These are phyloP conservation scores for Neurospora discreta DNA, from an alignment of 495 filamentous ascomycete genomes.

Conservation along the genomic window DNA sequence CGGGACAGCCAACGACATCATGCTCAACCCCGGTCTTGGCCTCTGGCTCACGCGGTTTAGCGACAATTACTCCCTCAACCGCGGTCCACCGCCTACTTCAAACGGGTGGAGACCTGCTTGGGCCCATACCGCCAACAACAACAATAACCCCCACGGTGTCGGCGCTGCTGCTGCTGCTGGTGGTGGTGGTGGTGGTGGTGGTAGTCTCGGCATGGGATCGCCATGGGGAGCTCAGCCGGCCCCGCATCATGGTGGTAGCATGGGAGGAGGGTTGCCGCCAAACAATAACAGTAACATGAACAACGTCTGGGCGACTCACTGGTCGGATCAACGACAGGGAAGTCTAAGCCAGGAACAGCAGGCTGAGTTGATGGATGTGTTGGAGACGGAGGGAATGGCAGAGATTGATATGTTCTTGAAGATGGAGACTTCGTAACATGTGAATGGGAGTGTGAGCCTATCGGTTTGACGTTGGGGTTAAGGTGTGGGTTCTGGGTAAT, in stretches of 20 bases:
- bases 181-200: too few species aligned
- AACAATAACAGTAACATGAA: background rate
- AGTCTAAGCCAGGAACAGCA: constrained; percentile 63
- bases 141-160: background rate
- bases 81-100: background rate
- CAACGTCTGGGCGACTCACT: background rate
- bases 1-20: background rate
- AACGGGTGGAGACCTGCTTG: background rate
- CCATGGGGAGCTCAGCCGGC: background rate
- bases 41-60: constrained; percentile 7
- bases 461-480: too few species aligned
- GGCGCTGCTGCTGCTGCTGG: too few species aligned
- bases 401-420: constrained; percentile 53
- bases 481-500: too few species aligned
- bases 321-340: constrained; percentile 37
- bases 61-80: background rate
- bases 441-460: too few species aligned
- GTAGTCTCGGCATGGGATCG: background rate
- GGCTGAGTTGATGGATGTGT: constrained; percentile 53
- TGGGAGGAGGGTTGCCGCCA: background rate
- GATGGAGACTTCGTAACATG: constrained; percentile 10
- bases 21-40: constrained; percentile 3
- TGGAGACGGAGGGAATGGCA: constrained; percentile 52
- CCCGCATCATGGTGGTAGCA: background rate
- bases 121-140: background rate